Evolutionary conservation across 106 monocot species (phyloP).

Genomic region (Dactylorhiza incarnata): DNA sequence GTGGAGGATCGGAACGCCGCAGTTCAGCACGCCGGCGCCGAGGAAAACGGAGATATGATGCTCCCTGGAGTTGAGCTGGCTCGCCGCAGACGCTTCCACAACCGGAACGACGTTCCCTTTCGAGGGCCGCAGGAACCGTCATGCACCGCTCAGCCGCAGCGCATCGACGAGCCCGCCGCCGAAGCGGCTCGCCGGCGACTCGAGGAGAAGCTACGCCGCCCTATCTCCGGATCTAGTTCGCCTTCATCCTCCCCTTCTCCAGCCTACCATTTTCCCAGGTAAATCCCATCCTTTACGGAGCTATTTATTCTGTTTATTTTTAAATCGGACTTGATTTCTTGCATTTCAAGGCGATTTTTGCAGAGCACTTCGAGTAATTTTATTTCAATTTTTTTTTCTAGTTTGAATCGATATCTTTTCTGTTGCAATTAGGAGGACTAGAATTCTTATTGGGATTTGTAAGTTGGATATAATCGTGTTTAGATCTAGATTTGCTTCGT

Average conservation of each 20-base stretch:
- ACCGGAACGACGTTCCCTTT: constrained; percentile 14
- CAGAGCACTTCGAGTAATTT: background rate
- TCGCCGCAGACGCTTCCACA: constrained; percentile 43
- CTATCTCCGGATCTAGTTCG: background rate
- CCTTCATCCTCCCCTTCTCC: background rate
- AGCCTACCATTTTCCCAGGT: constrained; percentile 10
- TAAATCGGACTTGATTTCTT: background rate
- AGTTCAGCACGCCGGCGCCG: no score
- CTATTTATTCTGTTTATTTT: background rate
- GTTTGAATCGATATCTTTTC: no score
- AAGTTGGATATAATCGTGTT: background rate
- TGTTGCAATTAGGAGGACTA: no score
- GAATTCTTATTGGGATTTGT: background rate
- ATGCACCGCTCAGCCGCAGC: background rate
- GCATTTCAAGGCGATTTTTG: background rate
- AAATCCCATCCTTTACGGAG: background rate
- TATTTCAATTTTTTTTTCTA: background rate
- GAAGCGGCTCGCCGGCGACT: constrained; percentile 37
- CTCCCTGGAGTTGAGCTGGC: constrained; percentile 63
- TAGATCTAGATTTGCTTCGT: background rate
- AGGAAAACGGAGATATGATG: constrained; percentile 18
- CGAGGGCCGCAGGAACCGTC: background rate
- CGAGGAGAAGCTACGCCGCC: constrained; percentile 40
- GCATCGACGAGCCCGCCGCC: constrained; percentile 34
- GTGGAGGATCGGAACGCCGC: no score